Evolutionary conservation across 768 basidiomycete species (phyloP).

Genomic region (Termitomyces sp.): DNA sequence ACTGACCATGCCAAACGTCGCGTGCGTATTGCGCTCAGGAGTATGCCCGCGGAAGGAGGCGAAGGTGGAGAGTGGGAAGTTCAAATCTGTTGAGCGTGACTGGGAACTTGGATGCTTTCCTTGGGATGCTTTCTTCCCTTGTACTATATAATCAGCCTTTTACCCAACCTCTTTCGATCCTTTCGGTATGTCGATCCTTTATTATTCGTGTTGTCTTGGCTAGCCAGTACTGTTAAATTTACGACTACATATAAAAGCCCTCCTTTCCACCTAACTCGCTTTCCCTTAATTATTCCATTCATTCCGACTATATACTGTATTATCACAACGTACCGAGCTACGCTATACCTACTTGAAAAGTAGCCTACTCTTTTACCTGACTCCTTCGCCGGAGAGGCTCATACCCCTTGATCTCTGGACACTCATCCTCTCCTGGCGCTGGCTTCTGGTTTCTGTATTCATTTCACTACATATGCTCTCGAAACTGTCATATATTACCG

Average conservation of each 20-base stretch:
- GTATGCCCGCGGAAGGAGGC: conserved; percentile 52
- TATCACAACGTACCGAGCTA: conserved; percentile 12
- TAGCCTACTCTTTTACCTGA: conserved; percentile 14
- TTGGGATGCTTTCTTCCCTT: too few species aligned
- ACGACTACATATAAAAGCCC: conserved; percentile 10
- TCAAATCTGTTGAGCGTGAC: conserved; percentile 48
- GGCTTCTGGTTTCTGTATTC: conserved; percentile 10
- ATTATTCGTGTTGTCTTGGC: conserved; percentile 11
- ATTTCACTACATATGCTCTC: conserved; percentile 10
- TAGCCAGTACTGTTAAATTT: conserved; percentile 13
- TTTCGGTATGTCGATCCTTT: conserved; percentile 7
- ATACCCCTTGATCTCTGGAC: conserved; percentile 3
- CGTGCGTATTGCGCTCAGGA: conserved; percentile 63
- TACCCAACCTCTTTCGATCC: not conserved
- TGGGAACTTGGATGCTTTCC: not conserved
- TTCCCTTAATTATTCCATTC: conserved; percentile 6
- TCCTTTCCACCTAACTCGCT: not conserved
- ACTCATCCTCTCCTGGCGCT: not conserved
- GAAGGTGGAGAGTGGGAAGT: conserved; percentile 81
- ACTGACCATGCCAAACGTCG: conserved; percentile 40
- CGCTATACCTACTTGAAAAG: conserved; percentile 17
- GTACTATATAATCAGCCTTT: not conserved
- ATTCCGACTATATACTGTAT: conserved; percentile 12
- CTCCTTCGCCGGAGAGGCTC: conserved; percentile 5
- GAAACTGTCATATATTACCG: conserved; percentile 9